These are phyloP conservation scores for Eucalyptus polybractea DNA, from an alignment of 345 rosid genomes.

Conservation along the genomic window DNA sequence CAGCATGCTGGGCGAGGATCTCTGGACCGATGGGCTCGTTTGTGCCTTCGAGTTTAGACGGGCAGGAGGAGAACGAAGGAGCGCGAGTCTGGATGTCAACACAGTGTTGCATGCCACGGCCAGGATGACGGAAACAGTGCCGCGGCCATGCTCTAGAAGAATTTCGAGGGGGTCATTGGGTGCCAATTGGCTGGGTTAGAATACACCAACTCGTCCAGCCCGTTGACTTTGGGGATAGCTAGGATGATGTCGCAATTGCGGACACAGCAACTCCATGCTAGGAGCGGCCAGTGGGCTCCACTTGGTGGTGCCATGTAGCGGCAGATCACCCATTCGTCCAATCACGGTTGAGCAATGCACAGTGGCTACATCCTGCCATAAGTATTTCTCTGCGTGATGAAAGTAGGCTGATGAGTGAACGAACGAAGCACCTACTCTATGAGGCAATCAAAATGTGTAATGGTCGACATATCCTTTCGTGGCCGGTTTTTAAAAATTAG, in stretches of 20 bases:
- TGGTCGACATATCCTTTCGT: neutral
- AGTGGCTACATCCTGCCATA: slow-evolving; percentile 52
- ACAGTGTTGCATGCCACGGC: neutral
- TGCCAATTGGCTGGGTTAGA: slow-evolving; percentile 43
- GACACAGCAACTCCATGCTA: slow-evolving; percentile 44
- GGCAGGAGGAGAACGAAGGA: slow-evolving; percentile 7
- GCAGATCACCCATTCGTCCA: slow-evolving; percentile 32
- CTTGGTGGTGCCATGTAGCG: slow-evolving; percentile 56
- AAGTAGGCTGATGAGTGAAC: slow-evolving; percentile 42
- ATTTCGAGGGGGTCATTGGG: slow-evolving; percentile 20
- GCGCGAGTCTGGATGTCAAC: neutral
- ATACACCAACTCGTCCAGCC: slow-evolving; percentile 29
- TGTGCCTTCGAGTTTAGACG: slow-evolving; percentile 38
- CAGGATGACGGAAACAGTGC: neutral
- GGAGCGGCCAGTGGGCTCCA: slow-evolving; percentile 45
- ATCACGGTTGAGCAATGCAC: slow-evolving; percentile 31
- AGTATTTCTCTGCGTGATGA: slow-evolving; percentile 38
- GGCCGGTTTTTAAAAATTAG: neutral
- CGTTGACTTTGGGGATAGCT: slow-evolving; percentile 5
- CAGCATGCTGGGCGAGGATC: slow-evolving; percentile 2
- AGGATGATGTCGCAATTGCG: slow-evolving; percentile 27
- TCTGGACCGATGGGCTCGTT: slow-evolving; percentile 49
- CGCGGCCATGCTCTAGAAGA: neutral
- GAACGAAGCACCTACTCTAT: slow-evolving; percentile 51
- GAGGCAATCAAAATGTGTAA: slow-evolving; percentile 13